Base-by-base conservation (phyloP, 441 rosid genomes). In the Jatropha podagrica region DNA sequence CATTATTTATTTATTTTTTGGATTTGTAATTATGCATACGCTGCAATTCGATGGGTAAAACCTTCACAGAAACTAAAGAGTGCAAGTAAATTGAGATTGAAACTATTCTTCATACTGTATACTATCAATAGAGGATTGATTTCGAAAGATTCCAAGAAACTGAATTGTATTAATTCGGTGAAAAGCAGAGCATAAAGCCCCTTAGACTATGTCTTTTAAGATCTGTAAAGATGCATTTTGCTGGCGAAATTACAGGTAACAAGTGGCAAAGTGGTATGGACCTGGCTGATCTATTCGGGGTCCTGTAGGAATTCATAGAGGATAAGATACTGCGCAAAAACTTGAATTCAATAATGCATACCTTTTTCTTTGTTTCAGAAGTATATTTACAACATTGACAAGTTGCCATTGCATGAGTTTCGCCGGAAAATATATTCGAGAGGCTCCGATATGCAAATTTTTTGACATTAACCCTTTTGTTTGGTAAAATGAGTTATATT, bases 221-320 rank as follows among this genome's bases (percentile, higher is more conserved):
- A 37, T 32, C n/a, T 18, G 1, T 9, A 61, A 27, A 48, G 56
- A 51, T 51, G 51, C 23, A 17, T 32, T 32, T 59, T 76, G 32
- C 32, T 13, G 42, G 38, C 42, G 75, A 40, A 68, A 67, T 79
- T 69, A 56, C 77, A 77, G 87, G 78, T 63, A 68, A 14, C 18
- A 68, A 7, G 52, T 42, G 77, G 72, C 73, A 32, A 52, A 65
- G 74, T 70, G 62, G 60, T 26, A 69, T 7, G 60, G 77, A 37
- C 23, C 73, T 71, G 68, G 60, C 55, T 48, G 71, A 78, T 42
- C 63, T 48, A 5, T 26, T 2, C 68, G 69, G 26, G 74, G 32
- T 52, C 70, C 42, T 23, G 61, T 56, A n/a, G 73, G 74, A 20
- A 23, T 71, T 40, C 12, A 44, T 23, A 4, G 65, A 32, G 2